Evolutionary conservation across 1,139 yeast genomes (phyloP).

Genomic region (Kodamaea anthophila): DNA sequence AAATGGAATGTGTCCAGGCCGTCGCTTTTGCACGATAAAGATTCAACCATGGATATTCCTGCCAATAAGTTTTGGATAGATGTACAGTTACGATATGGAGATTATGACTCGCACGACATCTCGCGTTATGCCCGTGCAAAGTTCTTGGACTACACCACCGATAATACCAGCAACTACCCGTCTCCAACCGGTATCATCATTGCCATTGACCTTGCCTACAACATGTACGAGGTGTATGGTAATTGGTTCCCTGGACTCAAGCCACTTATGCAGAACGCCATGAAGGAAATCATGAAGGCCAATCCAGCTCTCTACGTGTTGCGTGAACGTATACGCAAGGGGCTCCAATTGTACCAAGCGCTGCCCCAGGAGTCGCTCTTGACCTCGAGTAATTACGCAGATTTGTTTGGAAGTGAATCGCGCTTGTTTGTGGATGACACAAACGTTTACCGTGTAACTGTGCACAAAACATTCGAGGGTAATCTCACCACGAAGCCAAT

Average conservation of each 20-base stretch:
- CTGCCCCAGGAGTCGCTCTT: constrained; percentile 91
- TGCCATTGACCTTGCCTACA: constrained; percentile 90
- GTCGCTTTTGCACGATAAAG: constrained; percentile 61
- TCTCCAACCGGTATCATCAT: constrained; percentile 90
- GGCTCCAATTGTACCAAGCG: constrained; percentile 86
- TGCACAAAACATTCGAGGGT: constrained; percentile 90
- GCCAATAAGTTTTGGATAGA: constrained; percentile 90
- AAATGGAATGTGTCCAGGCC: constrained; percentile 87
- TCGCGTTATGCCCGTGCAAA: constrained; percentile 92
- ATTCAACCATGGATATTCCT: constrained; percentile 46
- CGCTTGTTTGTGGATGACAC: constrained; percentile 88
- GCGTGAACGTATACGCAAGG: constrained; percentile 90
- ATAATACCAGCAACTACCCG: constrained; percentile 80
- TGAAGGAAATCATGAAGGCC: constrained; percentile 91
- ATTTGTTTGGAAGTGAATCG: constrained; percentile 75
- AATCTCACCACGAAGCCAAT: constrained; percentile 88
- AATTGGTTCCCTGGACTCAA: constrained; percentile 97
- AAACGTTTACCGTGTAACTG: constrained; percentile 89
- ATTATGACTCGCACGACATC: constrained; percentile 94
- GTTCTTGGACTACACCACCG: constrained; percentile 87
- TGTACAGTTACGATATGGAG: constrained; percentile 93
- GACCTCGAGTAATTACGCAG: constrained; percentile 86
- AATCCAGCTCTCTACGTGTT: constrained; percentile 91
- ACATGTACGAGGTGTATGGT: constrained; percentile 94
- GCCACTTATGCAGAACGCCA: constrained; percentile 82